Percentiles rank a stretch among this genome's conserved stretches.
phyloP scores from a whole-genome alignment of 495 filamentous ascomycete genomes.

The Aspergillus panamensis region DNA sequence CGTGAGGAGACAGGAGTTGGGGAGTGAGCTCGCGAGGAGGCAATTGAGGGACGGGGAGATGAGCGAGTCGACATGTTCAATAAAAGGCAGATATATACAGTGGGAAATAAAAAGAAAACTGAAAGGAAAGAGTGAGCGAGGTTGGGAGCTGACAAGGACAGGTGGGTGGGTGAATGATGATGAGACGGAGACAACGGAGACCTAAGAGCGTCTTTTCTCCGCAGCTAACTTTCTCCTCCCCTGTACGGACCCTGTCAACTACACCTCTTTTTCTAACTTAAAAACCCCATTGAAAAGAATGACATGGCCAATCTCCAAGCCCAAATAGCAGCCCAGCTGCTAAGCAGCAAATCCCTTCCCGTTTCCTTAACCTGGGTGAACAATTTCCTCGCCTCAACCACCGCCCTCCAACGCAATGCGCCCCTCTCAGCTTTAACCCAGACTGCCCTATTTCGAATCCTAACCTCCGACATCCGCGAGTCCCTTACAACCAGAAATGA shows the following conservation, averaged over 20 bases:
- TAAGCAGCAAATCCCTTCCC: conserved; percentile 40
- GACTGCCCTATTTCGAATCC: conserved; percentile 76
- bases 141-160: too few relatives aligned
- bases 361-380: conserved; percentile 45
- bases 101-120: background rate
- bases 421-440: conserved; percentile 69
- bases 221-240: too few relatives aligned
- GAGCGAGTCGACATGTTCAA: conserved; percentile 71
- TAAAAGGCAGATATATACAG: background rate
- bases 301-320: conserved; percentile 36
- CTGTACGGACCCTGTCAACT: too few relatives aligned
- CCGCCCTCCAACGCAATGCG: conserved; percentile 45
- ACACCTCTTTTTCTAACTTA: background rate
- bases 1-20: conserved; percentile 65
- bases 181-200: too few relatives aligned
- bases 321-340: conserved; percentile 44
- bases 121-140: background rate
- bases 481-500: conserved; percentile 48
- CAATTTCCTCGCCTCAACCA: conserved; percentile 37
- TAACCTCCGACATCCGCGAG: conserved; percentile 69
- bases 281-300: background rate
- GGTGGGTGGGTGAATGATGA: too few relatives aligned
- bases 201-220: too few relatives aligned
- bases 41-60: conserved; percentile 65
- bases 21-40: conserved; percentile 59